Conservation (phyloP, 2,329 filamentous ascomycete genomes). For the Claviceps quebecensis region DNA sequence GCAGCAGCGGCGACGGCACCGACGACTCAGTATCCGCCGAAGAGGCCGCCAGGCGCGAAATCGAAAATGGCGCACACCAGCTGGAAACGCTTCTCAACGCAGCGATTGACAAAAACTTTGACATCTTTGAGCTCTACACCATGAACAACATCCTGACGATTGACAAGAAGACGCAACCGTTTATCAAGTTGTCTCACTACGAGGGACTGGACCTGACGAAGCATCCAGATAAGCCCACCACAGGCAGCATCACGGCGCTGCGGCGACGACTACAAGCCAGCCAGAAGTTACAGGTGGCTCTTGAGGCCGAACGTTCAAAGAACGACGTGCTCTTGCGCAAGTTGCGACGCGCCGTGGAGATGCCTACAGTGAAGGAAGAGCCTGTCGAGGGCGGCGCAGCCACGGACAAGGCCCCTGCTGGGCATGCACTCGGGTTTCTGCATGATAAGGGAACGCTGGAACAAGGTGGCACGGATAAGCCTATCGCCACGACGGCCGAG, state of each 20-base stretch:
- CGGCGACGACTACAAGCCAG: constrained; percentile 65
- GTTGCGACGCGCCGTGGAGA: constrained; percentile 35
- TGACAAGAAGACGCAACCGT: constrained; percentile 53
- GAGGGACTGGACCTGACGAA: constrained; percentile 43
- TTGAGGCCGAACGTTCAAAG: constrained; percentile 54
- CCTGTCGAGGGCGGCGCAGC: constrained; percentile 3
- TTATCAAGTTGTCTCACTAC: constrained; percentile 77
- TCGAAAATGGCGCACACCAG: constrained; percentile 78
- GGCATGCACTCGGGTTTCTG: constrained; percentile 39
- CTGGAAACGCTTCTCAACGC: constrained; percentile 70
- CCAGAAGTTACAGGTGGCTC: constrained; percentile 55
- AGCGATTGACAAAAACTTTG: constrained; percentile 72
- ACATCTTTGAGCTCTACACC: constrained; percentile 79
- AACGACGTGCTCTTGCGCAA: constrained; percentile 59
- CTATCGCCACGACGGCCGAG: constrained; percentile 55
- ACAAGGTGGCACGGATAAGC: constrained; percentile 35
- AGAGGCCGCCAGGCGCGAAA: constrained; percentile 44
- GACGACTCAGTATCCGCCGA: constrained; percentile 15
- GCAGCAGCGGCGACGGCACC: not conserved
- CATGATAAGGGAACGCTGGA: constrained; percentile 36
- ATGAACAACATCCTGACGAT: constrained; percentile 73
- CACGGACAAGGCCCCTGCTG: not conserved
- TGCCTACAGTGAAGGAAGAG: constrained; percentile 10
- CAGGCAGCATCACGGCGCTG: constrained; percentile 57
- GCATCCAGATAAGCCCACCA: constrained; percentile 31